Evolutionary conservation across 306 rosid genomes (phyloP).

Genomic region (Senna tora): DNA sequence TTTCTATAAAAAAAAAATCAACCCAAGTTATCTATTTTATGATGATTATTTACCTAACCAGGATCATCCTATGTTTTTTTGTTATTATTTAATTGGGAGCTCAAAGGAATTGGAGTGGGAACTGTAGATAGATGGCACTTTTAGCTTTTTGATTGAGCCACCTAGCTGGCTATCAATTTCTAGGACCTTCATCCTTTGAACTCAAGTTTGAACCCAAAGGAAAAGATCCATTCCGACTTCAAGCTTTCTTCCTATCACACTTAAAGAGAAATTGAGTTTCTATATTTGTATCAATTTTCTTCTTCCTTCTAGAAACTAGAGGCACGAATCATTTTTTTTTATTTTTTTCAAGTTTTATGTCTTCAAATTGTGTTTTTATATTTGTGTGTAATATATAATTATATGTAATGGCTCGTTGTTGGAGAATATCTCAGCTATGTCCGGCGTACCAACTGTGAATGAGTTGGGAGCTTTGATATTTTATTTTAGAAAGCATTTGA

Average conservation of each 20-base stretch:
- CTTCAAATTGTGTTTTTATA: not conserved
- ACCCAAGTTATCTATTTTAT: not conserved
- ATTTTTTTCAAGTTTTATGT: not conserved
- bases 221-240: not conserved
- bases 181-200: slow-evolving; percentile 5
- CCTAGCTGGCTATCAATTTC: slow-evolving; percentile 34
- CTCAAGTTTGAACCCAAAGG: no score
- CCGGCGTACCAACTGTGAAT: not conserved
- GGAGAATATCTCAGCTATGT: not conserved
- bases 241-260: not conserved
- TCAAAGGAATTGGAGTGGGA: no score
- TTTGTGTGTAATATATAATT: no score
- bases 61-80: not conserved
- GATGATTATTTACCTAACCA: no score
- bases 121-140: no score
- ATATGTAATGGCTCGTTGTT: not conserved
- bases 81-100: no score
- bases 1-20: not conserved
- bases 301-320: slow-evolving; percentile 42
- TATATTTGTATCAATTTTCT: slow-evolving; percentile 6
- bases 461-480: not conserved
- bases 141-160: slow-evolving; percentile 11
- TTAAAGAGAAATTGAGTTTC: not conserved
- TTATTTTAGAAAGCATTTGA: not conserved
- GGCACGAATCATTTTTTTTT: not conserved